Evolutionary conservation across 2,329 filamentous ascomycete genomes (phyloP), one percentile per base, ranked within the genome.

Genomic region (Neofusicoccum kwambonambiense): DNA sequence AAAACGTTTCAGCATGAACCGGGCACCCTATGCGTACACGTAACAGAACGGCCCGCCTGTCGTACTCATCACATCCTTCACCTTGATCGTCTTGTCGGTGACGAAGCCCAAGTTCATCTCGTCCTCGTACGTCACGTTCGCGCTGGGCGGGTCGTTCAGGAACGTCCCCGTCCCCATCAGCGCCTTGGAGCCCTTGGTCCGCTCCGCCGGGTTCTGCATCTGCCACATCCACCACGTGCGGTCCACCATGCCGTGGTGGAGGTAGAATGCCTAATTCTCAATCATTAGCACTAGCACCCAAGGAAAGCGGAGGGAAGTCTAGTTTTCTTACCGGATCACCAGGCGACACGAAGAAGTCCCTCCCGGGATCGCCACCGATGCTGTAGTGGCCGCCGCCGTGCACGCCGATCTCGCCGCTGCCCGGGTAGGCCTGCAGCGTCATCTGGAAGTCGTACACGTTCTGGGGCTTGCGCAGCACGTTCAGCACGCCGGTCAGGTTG

Each of bases 171-270:
- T 65, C 1, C 79, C 82, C 2, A 70, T 73, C 61, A 84, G 76
- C 19, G 72, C 74, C 57, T 77, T 71, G 62, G 73, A 71, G 15
- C 63, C 52, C 17, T 31, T 15, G 1, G 35, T 47, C 12, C 82
- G 74, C 15, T 73, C 72, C 54, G 70, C 68, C 47, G 75, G 69
- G 52, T 82, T 76, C 62, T 78, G 70, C 65, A 79, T 81, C 71
- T 84, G 82, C 82, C 82, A 84, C 17, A 80, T 80, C 80, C 80
- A 82, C 73, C 77, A 84, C 3, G 76, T 69, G 3, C 81, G 75
- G 67, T 84, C 82, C 34, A 84, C 79, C 72, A 79, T 78, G 3
- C 75, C 76, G 65, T 84, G 82, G 68, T 83, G 81, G 27, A 81
- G 73, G 70, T 60, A 65, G 63, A 65, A 65, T 3, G 27, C 27